Base-by-base conservation (phyloP, 768 basidiomycete species). In the Hygrophorus russula region DNA sequence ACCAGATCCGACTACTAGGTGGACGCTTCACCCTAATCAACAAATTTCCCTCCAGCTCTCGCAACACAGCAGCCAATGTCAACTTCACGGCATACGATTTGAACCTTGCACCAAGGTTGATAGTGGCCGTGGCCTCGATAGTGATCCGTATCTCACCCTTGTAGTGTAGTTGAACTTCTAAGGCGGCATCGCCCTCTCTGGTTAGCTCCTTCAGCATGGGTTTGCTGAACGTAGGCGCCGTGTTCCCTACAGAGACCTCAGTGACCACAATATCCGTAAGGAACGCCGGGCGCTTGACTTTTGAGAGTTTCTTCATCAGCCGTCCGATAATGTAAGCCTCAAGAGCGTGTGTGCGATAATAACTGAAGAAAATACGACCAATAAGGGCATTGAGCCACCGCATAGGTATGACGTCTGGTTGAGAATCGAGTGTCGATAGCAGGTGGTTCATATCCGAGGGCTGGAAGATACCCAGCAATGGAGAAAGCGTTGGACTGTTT, bases 131-230 rank as follows among this genome's bases (percentile, higher is more conserved):
- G 1, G 93, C 88, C 56, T 89, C 84, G 19, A 96, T 75, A 4
- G 88, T 96, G 45, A 96, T 83, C 12, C 91, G 75, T 18, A 97
- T 65, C 56, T 90, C 89, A 37, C 92, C 91, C 57, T 84, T 82
- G 68, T 86, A 93, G 10, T 69, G 70, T 18, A 94, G 61, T 49
- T 85, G 82, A 5, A 93, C 76, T 55, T 97, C 94, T 55, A 98
- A 67, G 4, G 88, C 73, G 0, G 91, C 90, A 50, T 94, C 88
- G 13, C 96, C 96, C 45, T 96, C 91, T 51, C 82, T 80, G 1
- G 91, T 94, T 43, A 97, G 78, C 54, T 97, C 91, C 65, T 98
- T 98, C 44, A 99, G 70, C 94, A 98, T 97, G 2, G 96, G 96
- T 51, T 93, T 94, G 70, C 84, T 89, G 49, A 98, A 72, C 50